Base-by-base conservation (phyloP, 2,329 filamentous ascomycete genomes). In the Penicillium frequentans region DNA sequence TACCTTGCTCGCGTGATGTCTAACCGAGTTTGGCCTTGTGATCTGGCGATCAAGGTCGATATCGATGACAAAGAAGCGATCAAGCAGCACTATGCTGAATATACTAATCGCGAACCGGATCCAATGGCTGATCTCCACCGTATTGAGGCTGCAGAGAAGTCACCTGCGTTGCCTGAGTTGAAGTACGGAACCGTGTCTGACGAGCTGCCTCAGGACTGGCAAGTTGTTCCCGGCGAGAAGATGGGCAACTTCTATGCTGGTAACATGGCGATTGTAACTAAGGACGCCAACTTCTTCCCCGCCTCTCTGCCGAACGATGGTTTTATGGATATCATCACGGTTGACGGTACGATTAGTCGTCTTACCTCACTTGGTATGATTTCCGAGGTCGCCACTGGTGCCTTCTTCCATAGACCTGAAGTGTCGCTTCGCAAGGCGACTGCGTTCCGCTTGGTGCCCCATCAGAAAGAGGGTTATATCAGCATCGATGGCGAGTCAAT, bases 241-340 rank as follows among this genome's bases (percentile, higher is more conserved):
- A 79, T 99, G 54, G 92, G 92, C 47, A 97, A 91, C 68, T 96
- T 99, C 73, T 98, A 96, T 75, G 90, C 88, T 31, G 95, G 95
- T 60, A 99, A 97, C 72, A 96, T 98, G 88, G 86, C 90, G 24
- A 96, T 89, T 74, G 93, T 99, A 91, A 88, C 93, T 0, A 83
- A 91, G 13, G 88, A 93, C 62, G 83, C 88, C 57, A 91, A 92
- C 68, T 96, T 98, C 79, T 99, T 81, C 82, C 91, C 26, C 2
- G 88, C 90, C 1, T 84, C 93, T 0, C 82, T 93, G 9, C 89
- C 92, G 14, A 86, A 86, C 45, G 95, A 99, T 69, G 95, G 93
- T 11, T 82, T 88, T 60, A 86, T 96, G 77, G 95, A 99, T 72
- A 80, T 98, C 11, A 82, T 97, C 56, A 90, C 85, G 50, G 87